A percentile compares a stretch with the other conserved stretches of the same genome.
Evolutionary conservation across 2,329 filamentous ascomycete species (phyloP).

Genomic region (Arthroderma sp.): DNA sequence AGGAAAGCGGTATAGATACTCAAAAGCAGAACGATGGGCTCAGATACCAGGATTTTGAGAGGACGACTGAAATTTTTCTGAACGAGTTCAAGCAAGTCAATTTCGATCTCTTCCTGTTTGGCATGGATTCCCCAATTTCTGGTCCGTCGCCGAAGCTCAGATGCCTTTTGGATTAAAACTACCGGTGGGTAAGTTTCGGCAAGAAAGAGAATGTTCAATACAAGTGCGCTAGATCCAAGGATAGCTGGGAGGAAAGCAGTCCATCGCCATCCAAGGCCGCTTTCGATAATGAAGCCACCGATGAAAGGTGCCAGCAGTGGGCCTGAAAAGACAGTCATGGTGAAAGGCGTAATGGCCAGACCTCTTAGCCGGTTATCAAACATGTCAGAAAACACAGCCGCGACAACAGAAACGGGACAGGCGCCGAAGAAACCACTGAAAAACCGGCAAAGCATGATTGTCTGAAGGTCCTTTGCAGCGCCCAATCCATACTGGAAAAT

Average conservation of each 20-base stretch:
- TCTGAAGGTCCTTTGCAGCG: conserved; percentile 39
- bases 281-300: conserved; percentile 41
- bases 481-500: conserved; percentile 39
- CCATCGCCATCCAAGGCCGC: conserved; percentile 42
- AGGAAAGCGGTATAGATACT: conserved; percentile 26
- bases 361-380: conserved; percentile 37
- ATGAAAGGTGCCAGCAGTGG: conserved; percentile 42
- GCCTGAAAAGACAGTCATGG: conserved; percentile 40
- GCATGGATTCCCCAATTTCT: conserved; percentile 51
- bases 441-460: conserved; percentile 40
- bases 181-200: conserved; percentile 47
- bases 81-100: conserved; percentile 37
- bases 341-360: conserved; percentile 37
- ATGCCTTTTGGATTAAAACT: conserved; percentile 43
- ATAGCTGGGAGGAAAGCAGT: conserved; percentile 42
- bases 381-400: conserved; percentile 45
- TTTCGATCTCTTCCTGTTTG: conserved; percentile 43
- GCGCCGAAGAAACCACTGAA: conserved; percentile 42
- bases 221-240: conserved; percentile 41
- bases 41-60: conserved; percentile 29
- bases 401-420: conserved; percentile 40
- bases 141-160: conserved; percentile 40
- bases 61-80: conserved; percentile 41
- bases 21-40: conserved; percentile 31
- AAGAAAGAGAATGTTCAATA: conserved; percentile 39